phyloP scores from a whole-genome alignment of 2,329 filamentous ascomycete species.

The Colletotrichum karsti region DNA sequence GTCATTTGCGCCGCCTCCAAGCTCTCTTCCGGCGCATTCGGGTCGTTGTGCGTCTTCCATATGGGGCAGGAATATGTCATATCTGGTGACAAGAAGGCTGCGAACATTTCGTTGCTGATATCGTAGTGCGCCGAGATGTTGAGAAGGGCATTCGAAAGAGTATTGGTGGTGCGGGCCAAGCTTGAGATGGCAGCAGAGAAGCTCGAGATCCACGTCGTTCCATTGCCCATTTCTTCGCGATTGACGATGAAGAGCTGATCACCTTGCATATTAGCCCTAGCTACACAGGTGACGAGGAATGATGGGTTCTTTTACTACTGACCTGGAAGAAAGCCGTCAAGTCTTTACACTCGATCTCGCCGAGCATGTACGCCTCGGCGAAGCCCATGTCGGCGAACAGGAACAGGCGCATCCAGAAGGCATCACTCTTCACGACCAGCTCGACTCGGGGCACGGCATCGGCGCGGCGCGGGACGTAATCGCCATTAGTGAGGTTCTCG shows the following conservation, averaged over 20 bases:
- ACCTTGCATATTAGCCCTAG: conserved; percentile 28
- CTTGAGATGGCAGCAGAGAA: conserved; percentile 66
- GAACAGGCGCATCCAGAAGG: conserved; percentile 75
- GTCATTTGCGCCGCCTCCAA: conserved; percentile 73
- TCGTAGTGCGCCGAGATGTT: conserved; percentile 81
- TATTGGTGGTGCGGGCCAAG: conserved; percentile 66
- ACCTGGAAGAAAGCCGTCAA: conserved; percentile 75
- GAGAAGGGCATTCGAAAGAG: conserved; percentile 64
- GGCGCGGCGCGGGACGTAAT: conserved; percentile 38
- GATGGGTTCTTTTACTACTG: conserved; percentile 21
- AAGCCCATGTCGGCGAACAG: conserved; percentile 81
- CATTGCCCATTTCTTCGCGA: conserved; percentile 69
- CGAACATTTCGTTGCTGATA: conserved; percentile 80
- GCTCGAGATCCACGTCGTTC: conserved; percentile 68
- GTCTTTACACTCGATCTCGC: conserved; percentile 73
- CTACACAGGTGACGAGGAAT: not conserved
- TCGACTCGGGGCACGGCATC: conserved; percentile 54
- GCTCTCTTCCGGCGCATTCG: conserved; percentile 56
- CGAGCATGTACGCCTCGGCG: conserved; percentile 77
- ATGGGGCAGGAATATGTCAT: conserved; percentile 82
- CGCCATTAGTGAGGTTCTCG: conserved; percentile 43
- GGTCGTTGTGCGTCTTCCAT: conserved; percentile 59
- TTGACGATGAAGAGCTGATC: conserved; percentile 75
- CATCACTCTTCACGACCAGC: conserved; percentile 69
- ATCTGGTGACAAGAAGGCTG: conserved; percentile 76